Evolutionary conservation across 306 rosid genomes (phyloP).

Genomic region (Ammopiptanthus mongolicus): DNA sequence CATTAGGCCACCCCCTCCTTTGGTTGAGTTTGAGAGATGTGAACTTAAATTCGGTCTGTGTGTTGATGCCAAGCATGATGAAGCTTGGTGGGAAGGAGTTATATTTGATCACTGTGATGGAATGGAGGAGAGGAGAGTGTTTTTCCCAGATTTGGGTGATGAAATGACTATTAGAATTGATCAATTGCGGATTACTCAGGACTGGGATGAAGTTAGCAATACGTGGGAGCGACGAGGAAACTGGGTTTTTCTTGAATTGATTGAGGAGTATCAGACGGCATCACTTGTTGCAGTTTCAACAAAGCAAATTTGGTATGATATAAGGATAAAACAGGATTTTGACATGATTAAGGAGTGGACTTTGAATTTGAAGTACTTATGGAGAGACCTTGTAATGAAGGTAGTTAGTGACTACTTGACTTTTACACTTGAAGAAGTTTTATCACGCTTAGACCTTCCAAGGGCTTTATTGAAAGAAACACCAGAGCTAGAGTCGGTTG

Average conservation of each 20-base stretch:
- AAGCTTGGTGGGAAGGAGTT: slow-evolving; percentile 99
- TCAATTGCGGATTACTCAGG: slow-evolving; percentile 55
- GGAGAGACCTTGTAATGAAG: slow-evolving; percentile 51
- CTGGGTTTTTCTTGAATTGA: slow-evolving; percentile 72
- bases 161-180: slow-evolving; percentile 41
- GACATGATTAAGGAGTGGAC: slow-evolving; percentile 60
- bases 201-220: slow-evolving; percentile 61
- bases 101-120: slow-evolving; percentile 62
- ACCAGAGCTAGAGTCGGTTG: slow-evolving; percentile 16
- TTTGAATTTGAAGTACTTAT: slow-evolving; percentile 39
- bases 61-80: slow-evolving; percentile 62
- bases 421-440: slow-evolving; percentile 33
- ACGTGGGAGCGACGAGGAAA: slow-evolving; percentile 60
- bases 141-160: slow-evolving; percentile 86
- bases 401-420: slow-evolving; percentile 43
- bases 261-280: slow-evolving; percentile 47
- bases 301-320: slow-evolving; percentile 87
- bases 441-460: slow-evolving; percentile 26
- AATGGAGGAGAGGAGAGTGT: slow-evolving; percentile 46
- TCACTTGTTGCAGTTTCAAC: slow-evolving; percentile 46
- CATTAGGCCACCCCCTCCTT: slow-evolving; percentile 70
- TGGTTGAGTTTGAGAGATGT: slow-evolving; percentile 3
- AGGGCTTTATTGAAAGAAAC: slow-evolving; percentile 17
- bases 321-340: slow-evolving; percentile 39
- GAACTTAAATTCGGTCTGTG: slow-evolving; percentile 60